Percentiles rank a stretch among this genome's conserved stretches.
These are phyloP conservation scores for Spiraea crenata DNA, from an alignment of 331 rosid genomes.

Conservation along the genomic window DNA sequence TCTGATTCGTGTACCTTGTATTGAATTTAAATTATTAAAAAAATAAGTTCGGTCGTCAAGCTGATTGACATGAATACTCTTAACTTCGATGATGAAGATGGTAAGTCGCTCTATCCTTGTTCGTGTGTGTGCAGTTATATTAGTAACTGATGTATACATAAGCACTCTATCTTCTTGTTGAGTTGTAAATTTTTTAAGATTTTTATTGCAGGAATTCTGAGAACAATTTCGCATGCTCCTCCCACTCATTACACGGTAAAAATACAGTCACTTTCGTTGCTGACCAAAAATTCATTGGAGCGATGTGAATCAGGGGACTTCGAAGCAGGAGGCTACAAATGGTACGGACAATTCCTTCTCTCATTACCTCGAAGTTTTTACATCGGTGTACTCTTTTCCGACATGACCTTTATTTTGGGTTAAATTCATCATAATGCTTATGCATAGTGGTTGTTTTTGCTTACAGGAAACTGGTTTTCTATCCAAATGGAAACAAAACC, in stretches of 20 bases:
- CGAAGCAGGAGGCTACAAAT: slow-evolving; percentile 73
- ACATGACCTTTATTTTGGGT: background rate
- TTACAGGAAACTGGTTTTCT: slow-evolving; percentile 60
- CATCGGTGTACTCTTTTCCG: background rate
- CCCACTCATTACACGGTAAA: slow-evolving; percentile 52
- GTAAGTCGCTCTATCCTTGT: slow-evolving; percentile 23
- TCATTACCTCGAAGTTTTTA: background rate
- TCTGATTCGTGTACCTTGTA: background rate
- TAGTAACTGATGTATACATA: background rate
- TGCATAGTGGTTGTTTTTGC: background rate
- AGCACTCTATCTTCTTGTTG: background rate
- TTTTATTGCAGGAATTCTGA: slow-evolving; percentile 37
- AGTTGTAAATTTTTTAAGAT: background rate
- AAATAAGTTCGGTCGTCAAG: background rate
- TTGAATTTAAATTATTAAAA: background rate
- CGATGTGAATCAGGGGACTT: slow-evolving; percentile 54
- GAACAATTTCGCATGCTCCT: slow-evolving; percentile 42
- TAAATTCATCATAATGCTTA: background rate
- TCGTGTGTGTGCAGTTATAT: background rate
- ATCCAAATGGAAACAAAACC: slow-evolving; percentile 60
- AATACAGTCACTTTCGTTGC: slow-evolving; percentile 51
- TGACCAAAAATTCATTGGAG: slow-evolving; percentile 41
- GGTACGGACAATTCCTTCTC: slow-evolving; percentile 30
- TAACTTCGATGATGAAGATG: slow-evolving; percentile 32
- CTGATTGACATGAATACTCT: slow-evolving; percentile 17